phyloP scores from a whole-genome alignment of 208 protist genomes.

The Trypanosoma boissoni region DNA sequence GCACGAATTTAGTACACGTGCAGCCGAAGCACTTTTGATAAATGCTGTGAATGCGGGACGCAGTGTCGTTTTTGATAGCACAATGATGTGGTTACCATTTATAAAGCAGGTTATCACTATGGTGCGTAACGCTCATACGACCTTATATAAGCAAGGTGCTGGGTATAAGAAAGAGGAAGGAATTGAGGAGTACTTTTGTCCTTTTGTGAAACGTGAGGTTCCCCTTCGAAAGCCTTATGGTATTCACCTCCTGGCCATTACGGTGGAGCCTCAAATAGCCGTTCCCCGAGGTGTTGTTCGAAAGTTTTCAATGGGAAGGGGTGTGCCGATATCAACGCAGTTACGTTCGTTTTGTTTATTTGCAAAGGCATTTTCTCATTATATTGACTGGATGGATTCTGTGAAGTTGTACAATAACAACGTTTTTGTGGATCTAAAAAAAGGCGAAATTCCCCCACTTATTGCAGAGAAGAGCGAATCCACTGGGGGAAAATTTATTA shows the following conservation, averaged over 20 bases:
- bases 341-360: conserved; percentile 88
- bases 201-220: conserved; percentile 25
- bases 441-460: conserved; percentile 77
- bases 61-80: conserved; percentile 84
- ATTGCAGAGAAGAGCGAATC: conserved; percentile 46
- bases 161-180: conserved; percentile 49
- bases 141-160: conserved; percentile 57
- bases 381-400: conserved; percentile 56
- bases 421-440: conserved; percentile 72
- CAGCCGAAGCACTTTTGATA: conserved; percentile 77
- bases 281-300: conserved; percentile 84
- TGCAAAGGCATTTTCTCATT: conserved; percentile 70
- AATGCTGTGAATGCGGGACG: conserved; percentile 77
- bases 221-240: conserved; percentile 59
- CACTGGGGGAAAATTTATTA: conserved; percentile 27
- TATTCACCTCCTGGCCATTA: conserved; percentile 80
- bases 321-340: conserved; percentile 76
- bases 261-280: conserved; percentile 81
- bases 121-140: conserved; percentile 73
- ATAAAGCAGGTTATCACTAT: conserved; percentile 74
- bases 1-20: conserved; percentile 54
- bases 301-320: conserved; percentile 72
- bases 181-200: conserved; percentile 70
- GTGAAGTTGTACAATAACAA: conserved; percentile 88
- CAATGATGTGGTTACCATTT: conserved; percentile 91